Conservation (phyloP, 768 basidiomycete genomes). For the Psilocybe cubensis region DNA sequence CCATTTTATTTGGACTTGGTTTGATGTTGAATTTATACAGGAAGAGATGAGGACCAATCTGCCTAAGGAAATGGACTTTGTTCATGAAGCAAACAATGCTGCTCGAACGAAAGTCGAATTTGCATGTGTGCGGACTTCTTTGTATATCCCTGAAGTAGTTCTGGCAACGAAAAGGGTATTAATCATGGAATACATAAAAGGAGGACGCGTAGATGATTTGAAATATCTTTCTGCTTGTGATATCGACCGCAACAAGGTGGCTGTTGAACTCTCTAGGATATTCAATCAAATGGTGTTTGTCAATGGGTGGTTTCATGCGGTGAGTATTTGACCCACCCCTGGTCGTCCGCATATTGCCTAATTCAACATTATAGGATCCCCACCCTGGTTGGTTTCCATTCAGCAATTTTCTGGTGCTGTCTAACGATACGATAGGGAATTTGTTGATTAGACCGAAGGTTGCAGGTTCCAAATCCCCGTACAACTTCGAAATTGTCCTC, state of each 20-base stretch:
- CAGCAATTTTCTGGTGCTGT: background rate
- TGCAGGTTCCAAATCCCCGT: slow-evolving; percentile 67
- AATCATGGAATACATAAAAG: slow-evolving; percentile 94
- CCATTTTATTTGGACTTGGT: background rate
- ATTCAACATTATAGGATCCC: slow-evolving; percentile 61
- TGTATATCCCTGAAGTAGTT: slow-evolving; percentile 88
- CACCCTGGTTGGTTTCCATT: slow-evolving; percentile 63
- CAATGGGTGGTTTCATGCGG: slow-evolving; percentile 89
- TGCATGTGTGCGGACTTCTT: slow-evolving; percentile 64
- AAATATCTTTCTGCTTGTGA: slow-evolving; percentile 76
- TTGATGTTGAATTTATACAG: slow-evolving; percentile 44
- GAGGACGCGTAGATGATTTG: slow-evolving; percentile 87
- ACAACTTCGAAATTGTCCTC: slow-evolving; percentile 95
- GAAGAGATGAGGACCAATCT: slow-evolving; percentile 95
- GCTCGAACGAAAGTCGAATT: slow-evolving; percentile 75
- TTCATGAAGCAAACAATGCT: slow-evolving; percentile 88
- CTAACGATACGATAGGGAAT: slow-evolving; percentile 58
- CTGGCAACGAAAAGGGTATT: slow-evolving; percentile 83
- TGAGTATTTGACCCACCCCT: slow-evolving; percentile 30
- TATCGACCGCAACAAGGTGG: slow-evolving; percentile 94
- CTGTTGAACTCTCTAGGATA: slow-evolving; percentile 87
- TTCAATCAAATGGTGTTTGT: slow-evolving; percentile 96
- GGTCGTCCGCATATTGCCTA: slow-evolving; percentile 2
- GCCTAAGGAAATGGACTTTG: slow-evolving; percentile 94
- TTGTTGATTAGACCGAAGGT: slow-evolving; percentile 84